Evolutionary conservation across 495 filamentous ascomycete genomes (phyloP).

Genomic region (Platismatia glauca): DNA sequence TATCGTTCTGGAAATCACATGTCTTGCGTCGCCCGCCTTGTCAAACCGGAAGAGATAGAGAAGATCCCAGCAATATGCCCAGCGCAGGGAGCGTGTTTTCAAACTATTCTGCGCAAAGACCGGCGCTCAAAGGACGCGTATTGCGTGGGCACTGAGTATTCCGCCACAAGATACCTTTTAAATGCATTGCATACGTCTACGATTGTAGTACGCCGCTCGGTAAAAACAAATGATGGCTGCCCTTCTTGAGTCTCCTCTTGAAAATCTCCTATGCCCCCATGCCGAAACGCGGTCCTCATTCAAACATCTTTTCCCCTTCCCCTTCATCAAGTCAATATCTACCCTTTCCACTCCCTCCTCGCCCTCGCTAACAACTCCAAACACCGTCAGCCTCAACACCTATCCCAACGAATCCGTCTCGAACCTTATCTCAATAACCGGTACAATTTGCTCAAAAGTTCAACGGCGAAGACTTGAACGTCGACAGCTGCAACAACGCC

Average conservation of each 20-base stretch:
- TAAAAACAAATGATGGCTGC: too few species aligned
- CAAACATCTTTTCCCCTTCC: not conserved
- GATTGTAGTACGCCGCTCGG: too few species aligned
- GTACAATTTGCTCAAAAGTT: not conserved
- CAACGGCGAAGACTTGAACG: not conserved
- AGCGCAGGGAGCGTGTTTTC: too few species aligned
- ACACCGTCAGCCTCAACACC: not conserved
- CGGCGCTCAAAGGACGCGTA: too few species aligned
- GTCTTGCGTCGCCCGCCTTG: too few species aligned
- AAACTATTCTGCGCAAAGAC: too few species aligned
- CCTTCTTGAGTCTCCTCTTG: not conserved
- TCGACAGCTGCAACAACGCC: not conserved
- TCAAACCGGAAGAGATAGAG: too few species aligned
- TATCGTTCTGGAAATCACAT: too few species aligned
- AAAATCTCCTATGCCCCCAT: not conserved
- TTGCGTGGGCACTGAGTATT: too few species aligned
- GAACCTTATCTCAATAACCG: not conserved
- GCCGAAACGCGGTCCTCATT: not conserved
- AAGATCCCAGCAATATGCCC: too few species aligned
- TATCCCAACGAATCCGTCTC: not conserved
- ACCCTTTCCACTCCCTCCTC: not conserved
- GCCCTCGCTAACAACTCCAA: not conserved
- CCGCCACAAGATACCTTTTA: too few species aligned
- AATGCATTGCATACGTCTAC: too few species aligned
- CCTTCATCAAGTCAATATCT: not conserved